Evolutionary conservation across 345 rosid genomes (phyloP), one percentile per base, ranked within the genome.

Genomic region (Salix koriyanagi): DNA sequence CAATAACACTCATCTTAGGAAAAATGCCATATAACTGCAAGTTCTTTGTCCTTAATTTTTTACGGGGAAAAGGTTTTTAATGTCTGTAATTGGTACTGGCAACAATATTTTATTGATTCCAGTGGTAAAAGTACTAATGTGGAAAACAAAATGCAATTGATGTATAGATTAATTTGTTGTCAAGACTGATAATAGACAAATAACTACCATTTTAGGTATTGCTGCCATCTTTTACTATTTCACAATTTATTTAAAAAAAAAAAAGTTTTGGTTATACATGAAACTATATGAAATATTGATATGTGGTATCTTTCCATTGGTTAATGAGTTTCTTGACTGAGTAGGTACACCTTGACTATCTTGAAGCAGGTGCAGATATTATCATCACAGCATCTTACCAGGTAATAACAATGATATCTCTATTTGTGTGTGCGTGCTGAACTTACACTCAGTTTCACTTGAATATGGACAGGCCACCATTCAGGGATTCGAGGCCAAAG

Each of bases 351-450:
- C 89, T 90, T 36, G 90, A 90, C 79, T 92, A 90, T 85, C 94
- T 92, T 30, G 93, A 92, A 90, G 91, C 94, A 80, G 97, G 94
- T 77, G 94, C 97, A 67, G 97, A 92, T 89, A 86, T 92, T 78
- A 85, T 90, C 58, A 77, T 87, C 79, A 87, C 91, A 23, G 85
- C 94, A 23, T 90, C 94, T 41, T 92, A 92, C 81, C 97, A 90
- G 94, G 97, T 89, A 77, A 64, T 30, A 23, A 44, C 28, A 73
- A 34, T 44, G 69, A 67, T 42, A 36, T 56, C 5, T 78, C 44
- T 12, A 62, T 70, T 19, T 41, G 56, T 50, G 8, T 66, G 14
- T 50, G 67, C 5, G 2, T n/a, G 25, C 36, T 69, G 70, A 46
- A 62, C 69, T 85, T 62, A 78, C 74, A 26, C 50, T 15, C 54